Evolutionary conservation across 1,284 basidiomycete genomes (phyloP).

Genomic region (Cutaneotrichosporon sp.): DNA sequence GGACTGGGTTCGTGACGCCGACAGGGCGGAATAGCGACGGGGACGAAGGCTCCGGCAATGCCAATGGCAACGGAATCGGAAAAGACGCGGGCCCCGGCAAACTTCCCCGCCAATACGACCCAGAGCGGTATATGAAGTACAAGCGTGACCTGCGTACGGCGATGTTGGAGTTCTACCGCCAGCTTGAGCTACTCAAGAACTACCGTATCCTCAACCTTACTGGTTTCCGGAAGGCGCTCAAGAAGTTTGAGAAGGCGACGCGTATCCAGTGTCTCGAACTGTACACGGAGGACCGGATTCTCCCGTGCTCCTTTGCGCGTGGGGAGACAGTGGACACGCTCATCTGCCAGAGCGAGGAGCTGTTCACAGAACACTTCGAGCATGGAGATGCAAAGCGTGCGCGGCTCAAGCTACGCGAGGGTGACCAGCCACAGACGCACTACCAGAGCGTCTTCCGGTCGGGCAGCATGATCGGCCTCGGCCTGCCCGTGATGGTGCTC

Average conservation of each 20-base stretch:
- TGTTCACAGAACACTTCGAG: slow-evolving; percentile 71
- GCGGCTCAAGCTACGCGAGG: slow-evolving; percentile 61
- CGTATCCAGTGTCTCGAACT: slow-evolving; percentile 57
- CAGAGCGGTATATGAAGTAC: slow-evolving; percentile 73
- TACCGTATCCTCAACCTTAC: slow-evolving; percentile 81
- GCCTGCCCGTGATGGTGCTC: slow-evolving; percentile 65
- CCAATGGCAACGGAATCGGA: slow-evolving; percentile 1
- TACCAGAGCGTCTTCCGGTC: slow-evolving; percentile 71
- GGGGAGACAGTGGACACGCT: slow-evolving; percentile 61
- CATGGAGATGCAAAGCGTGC: slow-evolving; percentile 80
- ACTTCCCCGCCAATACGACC: slow-evolving; percentile 53
- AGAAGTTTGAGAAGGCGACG: slow-evolving; percentile 88
- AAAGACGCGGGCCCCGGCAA: neutral
- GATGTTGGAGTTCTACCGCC: slow-evolving; percentile 79
- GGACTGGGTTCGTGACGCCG: neutral
- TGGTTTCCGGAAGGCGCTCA: slow-evolving; percentile 84
- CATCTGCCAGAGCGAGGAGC: slow-evolving; percentile 66
- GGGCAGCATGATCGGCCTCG: slow-evolving; percentile 71
- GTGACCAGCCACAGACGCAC: slow-evolving; percentile 59
- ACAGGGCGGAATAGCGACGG: neutral
- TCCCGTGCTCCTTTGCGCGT: slow-evolving; percentile 48
- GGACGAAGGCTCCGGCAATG: neutral
- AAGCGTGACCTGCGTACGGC: slow-evolving; percentile 78
- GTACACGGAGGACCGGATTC: slow-evolving; percentile 71
- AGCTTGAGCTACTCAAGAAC: slow-evolving; percentile 70